A percentile compares a stretch with the other conserved stretches of the same genome.
Conservation (phyloP, 2,329 filamentous ascomycete genomes). For the Sordariomycetes sp. region DNA sequence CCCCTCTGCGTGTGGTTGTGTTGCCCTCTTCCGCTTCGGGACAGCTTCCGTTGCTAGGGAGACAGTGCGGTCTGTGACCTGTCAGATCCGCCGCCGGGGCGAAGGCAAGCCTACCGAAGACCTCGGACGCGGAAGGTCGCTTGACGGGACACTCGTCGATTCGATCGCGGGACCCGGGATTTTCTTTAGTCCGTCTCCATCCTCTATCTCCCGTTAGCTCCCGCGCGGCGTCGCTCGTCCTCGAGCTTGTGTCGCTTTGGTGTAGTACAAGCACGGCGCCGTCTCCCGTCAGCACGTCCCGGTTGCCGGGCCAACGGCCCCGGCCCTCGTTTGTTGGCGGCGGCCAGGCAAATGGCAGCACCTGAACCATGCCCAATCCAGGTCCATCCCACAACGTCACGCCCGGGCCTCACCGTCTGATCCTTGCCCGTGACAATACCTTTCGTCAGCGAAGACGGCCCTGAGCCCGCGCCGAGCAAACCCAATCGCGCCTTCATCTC, state of each 20-base stretch:
- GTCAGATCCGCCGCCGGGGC: not conserved
- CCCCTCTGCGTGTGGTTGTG: no score
- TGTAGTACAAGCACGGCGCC: not conserved
- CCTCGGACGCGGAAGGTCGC: not conserved
- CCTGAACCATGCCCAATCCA: conserved; percentile 1
- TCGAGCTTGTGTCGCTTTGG: not conserved
- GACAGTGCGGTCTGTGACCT: not conserved
- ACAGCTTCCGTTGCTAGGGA: conserved; percentile 13
- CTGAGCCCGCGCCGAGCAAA: not conserved
- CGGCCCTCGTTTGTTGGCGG: conserved; percentile 8
- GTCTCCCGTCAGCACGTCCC: not conserved
- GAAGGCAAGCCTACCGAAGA: not conserved
- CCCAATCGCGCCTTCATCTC: not conserved
- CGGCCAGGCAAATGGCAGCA: conserved; percentile 5
- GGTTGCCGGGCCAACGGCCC: conserved; percentile 10
- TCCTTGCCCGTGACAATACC: not conserved
- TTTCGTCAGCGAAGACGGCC: not conserved
- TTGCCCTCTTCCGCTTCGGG: conserved; percentile 16
- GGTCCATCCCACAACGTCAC: not conserved
- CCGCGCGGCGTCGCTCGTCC: no score
- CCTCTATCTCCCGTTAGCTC: not conserved
- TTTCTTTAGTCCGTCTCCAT: not conserved
- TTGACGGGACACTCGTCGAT: no score
- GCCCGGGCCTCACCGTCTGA: not conserved
- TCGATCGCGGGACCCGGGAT: no score